Percentiles rank a stretch among this genome's conserved stretches.
Evolutionary conservation across 169 alveolate species (phyloP).

Genomic region (Theileria sp.): DNA sequence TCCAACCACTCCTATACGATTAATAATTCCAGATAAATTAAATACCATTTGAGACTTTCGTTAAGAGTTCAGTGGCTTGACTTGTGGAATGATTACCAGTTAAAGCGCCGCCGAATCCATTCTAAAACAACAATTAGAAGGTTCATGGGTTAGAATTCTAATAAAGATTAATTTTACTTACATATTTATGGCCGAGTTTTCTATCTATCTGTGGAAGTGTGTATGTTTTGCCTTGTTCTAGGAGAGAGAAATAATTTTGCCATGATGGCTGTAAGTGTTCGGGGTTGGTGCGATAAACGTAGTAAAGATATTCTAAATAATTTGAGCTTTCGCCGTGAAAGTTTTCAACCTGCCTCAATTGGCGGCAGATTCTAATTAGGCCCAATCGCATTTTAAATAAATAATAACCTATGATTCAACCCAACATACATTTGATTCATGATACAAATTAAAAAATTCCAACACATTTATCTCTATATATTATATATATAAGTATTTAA

Average conservation of each 20-base stretch:
- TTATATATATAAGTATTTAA: too few species aligned
- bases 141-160: background rate
- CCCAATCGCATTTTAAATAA: slow-evolving; percentile 10
- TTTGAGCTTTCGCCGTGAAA: slow-evolving; percentile 22
- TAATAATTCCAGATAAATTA: background rate
- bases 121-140: background rate
- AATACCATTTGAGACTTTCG: background rate
- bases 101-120: background rate
- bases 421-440: background rate
- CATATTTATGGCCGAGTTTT: background rate
- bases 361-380: slow-evolving; percentile 3
- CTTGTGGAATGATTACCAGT: background rate
- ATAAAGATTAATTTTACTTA: background rate
- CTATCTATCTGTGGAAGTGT: slow-evolving; percentile 1
- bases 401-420: background rate
- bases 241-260: slow-evolving; percentile 11
- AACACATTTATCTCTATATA: background rate
- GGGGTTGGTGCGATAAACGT: slow-evolving; percentile 13
- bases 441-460: background rate
- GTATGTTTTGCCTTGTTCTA: slow-evolving; percentile 12
- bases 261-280: slow-evolving; percentile 12
- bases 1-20: slow-evolving; percentile 1
- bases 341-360: slow-evolving; percentile 3
- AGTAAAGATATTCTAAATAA: slow-evolving; percentile 12
- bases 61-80: slow-evolving; percentile 7